phyloP scores from a whole-genome alignment of 495 filamentous ascomycete genomes.

The Xylaria intraflava region DNA sequence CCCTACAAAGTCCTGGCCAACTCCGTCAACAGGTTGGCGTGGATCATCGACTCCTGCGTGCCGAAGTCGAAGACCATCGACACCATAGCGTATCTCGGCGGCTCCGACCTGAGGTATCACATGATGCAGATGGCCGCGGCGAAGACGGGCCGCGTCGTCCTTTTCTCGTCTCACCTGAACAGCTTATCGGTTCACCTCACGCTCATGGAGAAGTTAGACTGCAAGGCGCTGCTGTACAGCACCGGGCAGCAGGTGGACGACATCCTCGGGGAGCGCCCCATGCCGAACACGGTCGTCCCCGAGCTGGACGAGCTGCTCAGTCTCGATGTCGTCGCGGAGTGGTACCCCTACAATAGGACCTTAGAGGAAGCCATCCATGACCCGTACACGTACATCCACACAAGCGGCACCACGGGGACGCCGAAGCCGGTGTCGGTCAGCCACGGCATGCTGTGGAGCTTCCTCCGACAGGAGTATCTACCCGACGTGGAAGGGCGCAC shows the following conservation, averaged over 20 bases:
- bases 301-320: not conserved
- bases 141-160: not conserved
- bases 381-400: not conserved
- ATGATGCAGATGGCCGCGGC: conserved; percentile 5
- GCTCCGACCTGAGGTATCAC: not conserved
- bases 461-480: not conserved
- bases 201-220: not conserved
- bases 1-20: not conserved
- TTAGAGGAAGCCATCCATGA: not conserved
- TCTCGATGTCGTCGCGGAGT: not conserved
- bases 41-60: not conserved
- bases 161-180: not conserved
- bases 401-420: not conserved
- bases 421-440: not conserved
- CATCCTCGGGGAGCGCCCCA: not conserved
- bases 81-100: not conserved
- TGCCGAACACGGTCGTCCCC: not conserved
- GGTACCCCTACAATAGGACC: not conserved
- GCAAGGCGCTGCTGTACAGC: not conserved
- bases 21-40: conserved; percentile 3
- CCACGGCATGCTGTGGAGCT: not conserved
- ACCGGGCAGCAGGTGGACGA: not conserved
- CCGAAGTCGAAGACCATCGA: not conserved
- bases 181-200: not conserved
- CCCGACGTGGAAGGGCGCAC: not conserved